Percentiles rank a stretch among this genome's conserved stretches.
Conservation (phyloP, 2,329 filamentous ascomycete species). For the Periconia macrospinosa region DNA sequence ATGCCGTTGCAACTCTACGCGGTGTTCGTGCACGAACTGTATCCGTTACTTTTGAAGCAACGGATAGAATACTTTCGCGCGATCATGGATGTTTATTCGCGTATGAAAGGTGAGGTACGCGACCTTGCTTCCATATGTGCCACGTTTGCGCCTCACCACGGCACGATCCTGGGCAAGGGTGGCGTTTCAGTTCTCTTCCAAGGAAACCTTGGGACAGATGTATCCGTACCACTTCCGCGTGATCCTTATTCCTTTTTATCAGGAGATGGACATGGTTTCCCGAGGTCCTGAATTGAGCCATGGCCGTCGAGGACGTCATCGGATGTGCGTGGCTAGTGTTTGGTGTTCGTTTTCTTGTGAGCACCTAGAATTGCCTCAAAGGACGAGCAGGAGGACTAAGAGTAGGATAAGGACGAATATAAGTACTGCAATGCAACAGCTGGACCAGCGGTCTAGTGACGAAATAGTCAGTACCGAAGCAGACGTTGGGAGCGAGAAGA, state of each 20-base stretch:
- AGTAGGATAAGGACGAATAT: slow-evolving; percentile 88
- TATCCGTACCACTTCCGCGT: background rate
- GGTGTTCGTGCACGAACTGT: background rate
- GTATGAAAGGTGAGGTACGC: background rate
- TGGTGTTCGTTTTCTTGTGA: slow-evolving; percentile 6
- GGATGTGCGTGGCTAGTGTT: too few species aligned
- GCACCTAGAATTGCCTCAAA: slow-evolving; percentile 48
- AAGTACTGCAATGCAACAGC: slow-evolving; percentile 86
- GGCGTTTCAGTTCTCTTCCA: background rate
- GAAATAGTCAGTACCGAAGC: background rate
- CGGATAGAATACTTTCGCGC: background rate
- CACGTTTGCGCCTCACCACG: background rate
- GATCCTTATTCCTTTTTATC: background rate
- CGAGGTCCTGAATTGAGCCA: background rate
- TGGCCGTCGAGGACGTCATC: too few species aligned
- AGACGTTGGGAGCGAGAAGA: background rate
- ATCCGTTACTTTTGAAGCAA: background rate
- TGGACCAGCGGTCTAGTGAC: slow-evolving; percentile 66
- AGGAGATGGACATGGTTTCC: background rate
- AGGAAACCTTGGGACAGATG: background rate
- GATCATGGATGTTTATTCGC: background rate
- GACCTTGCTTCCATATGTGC: background rate
- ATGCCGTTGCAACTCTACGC: background rate
- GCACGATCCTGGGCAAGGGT: background rate
- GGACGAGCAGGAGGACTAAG: slow-evolving; percentile 73